Conservation (phyloP, 2,329 filamentous ascomycete species). For the Lachnellula cervina region DNA sequence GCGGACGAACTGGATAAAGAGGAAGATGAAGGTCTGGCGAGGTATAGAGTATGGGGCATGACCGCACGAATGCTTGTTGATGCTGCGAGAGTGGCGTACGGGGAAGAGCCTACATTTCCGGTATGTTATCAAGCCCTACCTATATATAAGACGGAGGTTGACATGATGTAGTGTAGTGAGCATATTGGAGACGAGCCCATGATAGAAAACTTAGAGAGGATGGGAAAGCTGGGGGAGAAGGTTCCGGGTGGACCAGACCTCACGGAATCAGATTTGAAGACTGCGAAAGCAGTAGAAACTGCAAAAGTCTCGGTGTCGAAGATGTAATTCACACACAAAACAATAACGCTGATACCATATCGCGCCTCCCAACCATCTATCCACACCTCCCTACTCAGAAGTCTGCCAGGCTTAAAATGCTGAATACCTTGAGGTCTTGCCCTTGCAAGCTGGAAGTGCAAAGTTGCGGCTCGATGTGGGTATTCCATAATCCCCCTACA, state of each 20-base stretch:
- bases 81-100: conserved; percentile 79
- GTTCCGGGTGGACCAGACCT: conserved; percentile 45
- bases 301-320: not conserved
- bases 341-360: too few relatives aligned
- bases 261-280: conserved; percentile 45
- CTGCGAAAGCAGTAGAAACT: conserved; percentile 5
- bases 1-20: conserved; percentile 43
- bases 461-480: too few relatives aligned
- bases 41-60: conserved; percentile 92
- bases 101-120: conserved; percentile 78
- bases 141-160: conserved; percentile 3
- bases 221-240: conserved; percentile 50
- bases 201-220: conserved; percentile 50
- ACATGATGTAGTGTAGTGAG: conserved; percentile 22
- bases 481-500: too few relatives aligned
- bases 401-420: too few relatives aligned
- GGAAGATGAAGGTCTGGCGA: conserved; percentile 40
- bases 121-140: conserved; percentile 16
- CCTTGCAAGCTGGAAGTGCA: too few relatives aligned
- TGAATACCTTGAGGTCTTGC: too few relatives aligned
- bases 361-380: too few relatives aligned
- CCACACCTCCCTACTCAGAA: too few relatives aligned
- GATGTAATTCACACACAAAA: not conserved
- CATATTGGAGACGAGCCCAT: conserved; percentile 53
- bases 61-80: conserved; percentile 88